Percentiles rank a stretch among this genome's conserved stretches.
Evolutionary conservation across 2,329 filamentous ascomycete species (phyloP).

Genomic region (Penicillium glabrum): DNA sequence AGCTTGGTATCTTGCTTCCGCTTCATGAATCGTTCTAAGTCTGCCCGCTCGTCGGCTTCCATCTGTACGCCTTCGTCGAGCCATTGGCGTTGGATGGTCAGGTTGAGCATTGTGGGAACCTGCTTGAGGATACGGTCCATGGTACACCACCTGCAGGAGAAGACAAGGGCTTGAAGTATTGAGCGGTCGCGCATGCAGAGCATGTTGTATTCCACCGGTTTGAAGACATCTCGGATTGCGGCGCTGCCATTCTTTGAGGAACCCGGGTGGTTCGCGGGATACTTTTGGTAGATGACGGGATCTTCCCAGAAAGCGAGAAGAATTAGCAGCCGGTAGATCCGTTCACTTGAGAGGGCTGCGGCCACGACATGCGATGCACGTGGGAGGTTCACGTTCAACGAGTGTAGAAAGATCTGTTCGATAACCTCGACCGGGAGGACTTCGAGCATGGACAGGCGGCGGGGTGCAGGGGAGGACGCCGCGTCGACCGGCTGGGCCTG

Average conservation of each 20-base stretch:
- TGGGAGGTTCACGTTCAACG: slow-evolving; percentile 47
- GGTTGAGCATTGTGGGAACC: slow-evolving; percentile 34
- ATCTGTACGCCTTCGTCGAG: slow-evolving; percentile 25
- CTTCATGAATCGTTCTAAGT: slow-evolving; percentile 22
- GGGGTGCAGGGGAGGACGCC: background rate
- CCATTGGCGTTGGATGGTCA: slow-evolving; percentile 37
- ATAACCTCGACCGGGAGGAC: slow-evolving; percentile 51
- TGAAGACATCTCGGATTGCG: slow-evolving; percentile 31
- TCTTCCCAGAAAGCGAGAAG: slow-evolving; percentile 43
- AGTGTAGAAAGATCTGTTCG: slow-evolving; percentile 53
- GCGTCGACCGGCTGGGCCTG: background rate
- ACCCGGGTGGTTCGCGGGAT: background rate
- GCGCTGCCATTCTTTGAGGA: background rate
- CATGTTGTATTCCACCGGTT: slow-evolving; percentile 35
- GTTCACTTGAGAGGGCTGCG: slow-evolving; percentile 39
- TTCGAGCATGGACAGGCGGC: slow-evolving; percentile 36
- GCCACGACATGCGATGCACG: slow-evolving; percentile 44
- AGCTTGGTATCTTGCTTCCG: slow-evolving; percentile 11
- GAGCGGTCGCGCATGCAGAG: slow-evolving; percentile 28
- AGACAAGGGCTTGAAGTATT: slow-evolving; percentile 35
- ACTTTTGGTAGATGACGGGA: background rate
- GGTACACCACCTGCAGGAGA: slow-evolving; percentile 43
- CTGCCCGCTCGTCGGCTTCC: slow-evolving; percentile 13
- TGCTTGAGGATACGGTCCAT: slow-evolving; percentile 32
- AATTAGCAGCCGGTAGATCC: slow-evolving; percentile 42